Evolutionary conservation across 2,329 filamentous ascomycete genomes (phyloP).

Genomic region (Ilyonectria sp.): DNA sequence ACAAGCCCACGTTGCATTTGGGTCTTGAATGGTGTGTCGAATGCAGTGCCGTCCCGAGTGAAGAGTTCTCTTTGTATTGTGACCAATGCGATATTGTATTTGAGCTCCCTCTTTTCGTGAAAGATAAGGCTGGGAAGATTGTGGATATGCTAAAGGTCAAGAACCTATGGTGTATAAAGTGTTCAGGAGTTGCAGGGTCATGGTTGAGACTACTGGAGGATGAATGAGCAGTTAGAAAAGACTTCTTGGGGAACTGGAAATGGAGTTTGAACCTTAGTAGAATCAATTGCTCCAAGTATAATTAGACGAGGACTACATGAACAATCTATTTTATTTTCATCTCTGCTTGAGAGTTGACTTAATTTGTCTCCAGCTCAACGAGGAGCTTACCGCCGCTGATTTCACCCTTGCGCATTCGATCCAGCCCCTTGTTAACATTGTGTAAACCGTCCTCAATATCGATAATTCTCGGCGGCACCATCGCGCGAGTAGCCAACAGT

Average conservation of each 20-base stretch:
- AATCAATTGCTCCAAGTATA: no score
- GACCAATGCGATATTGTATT: constrained; percentile 23
- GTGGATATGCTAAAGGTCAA: constrained; percentile 37
- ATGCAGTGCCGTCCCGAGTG: constrained; percentile 15
- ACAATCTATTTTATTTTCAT: not conserved
- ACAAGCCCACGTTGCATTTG: constrained; percentile 34
- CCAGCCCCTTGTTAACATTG: constrained; percentile 77
- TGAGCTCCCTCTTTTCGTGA: constrained; percentile 29
- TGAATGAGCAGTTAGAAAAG: not conserved
- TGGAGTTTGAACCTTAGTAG: not conserved
- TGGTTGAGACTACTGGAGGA: constrained; percentile 14
- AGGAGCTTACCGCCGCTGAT: constrained; percentile 80
- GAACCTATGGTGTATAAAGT: constrained; percentile 41
- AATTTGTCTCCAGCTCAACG: constrained; percentile 56
- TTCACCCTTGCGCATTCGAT: constrained; percentile 75
- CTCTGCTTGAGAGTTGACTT: not conserved
- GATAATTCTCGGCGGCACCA: constrained; percentile 77
- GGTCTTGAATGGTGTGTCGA: constrained; percentile 39
- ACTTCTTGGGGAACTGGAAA: not conserved
- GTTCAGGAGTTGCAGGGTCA: constrained; percentile 30
- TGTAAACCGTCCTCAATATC: constrained; percentile 74
- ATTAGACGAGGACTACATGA: not conserved
- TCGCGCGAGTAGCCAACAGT: constrained; percentile 67
- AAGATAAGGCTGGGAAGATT: constrained; percentile 24
- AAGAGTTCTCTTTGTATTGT: constrained; percentile 28